A percentile compares a stretch with the other conserved stretches of the same genome.
Evolutionary conservation across 176 grass and related monocot genomes (phyloP).

Genomic region (Chloris gayana): DNA sequence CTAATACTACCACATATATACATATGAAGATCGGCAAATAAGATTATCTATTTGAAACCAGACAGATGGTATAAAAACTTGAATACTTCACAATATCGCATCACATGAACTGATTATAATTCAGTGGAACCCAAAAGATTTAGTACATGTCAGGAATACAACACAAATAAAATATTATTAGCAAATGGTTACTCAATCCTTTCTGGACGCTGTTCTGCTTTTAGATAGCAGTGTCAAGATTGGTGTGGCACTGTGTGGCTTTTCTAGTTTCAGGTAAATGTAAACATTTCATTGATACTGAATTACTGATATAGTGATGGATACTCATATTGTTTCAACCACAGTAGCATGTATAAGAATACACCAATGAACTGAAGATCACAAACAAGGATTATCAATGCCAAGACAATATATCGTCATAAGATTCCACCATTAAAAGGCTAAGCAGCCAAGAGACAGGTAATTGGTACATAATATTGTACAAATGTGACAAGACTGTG

Average conservation of each 20-base stretch:
- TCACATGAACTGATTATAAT: not conserved
- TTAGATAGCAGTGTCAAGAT: not conserved
- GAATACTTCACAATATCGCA: not conserved
- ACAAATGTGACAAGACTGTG: slow-evolving; percentile 29
- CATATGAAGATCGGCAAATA: not conserved
- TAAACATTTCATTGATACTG: not conserved
- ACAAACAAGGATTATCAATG: slow-evolving; percentile 14
- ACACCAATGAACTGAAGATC: slow-evolving; percentile 11
- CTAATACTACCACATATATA: slow-evolving; percentile 9
- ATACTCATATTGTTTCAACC: not conserved
- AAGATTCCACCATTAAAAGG: not conserved
- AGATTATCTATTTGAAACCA: slow-evolving; percentile 18
- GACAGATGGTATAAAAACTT: not conserved
- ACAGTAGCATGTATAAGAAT: not conserved
- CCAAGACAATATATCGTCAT: slow-evolving; percentile 9
- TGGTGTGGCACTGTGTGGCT: not conserved
- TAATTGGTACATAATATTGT: slow-evolving; percentile 27
- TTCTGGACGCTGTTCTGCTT: not conserved
- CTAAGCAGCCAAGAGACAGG: not conserved
- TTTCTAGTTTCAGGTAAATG: not conserved
- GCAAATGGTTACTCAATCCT: slow-evolving; percentile 14
- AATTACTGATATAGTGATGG: not conserved
- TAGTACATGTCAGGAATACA: not conserved
- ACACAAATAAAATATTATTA: not conserved
- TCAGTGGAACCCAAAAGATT: not conserved